Evolutionary conservation across 192 early-diverging fungal species (phyloP).

Genomic region (Backusella australiensis): DNA sequence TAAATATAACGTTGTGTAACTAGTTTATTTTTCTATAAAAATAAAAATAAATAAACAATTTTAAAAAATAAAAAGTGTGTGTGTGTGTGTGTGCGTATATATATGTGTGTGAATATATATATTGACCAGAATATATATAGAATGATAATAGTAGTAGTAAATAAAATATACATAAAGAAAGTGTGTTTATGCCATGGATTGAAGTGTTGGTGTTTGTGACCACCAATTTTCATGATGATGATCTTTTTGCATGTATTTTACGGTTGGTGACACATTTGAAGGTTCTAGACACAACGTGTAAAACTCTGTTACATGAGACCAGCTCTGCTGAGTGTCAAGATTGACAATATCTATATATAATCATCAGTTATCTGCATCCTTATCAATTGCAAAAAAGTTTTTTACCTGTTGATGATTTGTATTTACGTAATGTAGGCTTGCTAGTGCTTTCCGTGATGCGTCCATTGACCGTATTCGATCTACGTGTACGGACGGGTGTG

Average conservation of each 20-base stretch:
- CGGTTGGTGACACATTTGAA: neutral
- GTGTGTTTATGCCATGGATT: neutral
- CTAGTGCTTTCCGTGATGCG: neutral
- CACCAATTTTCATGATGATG: neutral
- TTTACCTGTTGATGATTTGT: neutral
- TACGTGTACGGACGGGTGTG: neutral
- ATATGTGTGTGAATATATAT: neutral
- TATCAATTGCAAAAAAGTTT: neutral
- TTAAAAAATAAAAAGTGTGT: neutral
- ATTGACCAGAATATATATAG: neutral
- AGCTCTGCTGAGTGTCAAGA: constrained; percentile 2
- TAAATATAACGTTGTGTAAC: neutral
- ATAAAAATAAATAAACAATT: too few relatives aligned
- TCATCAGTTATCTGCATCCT: neutral
- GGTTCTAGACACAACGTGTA: neutral
- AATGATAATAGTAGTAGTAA: neutral
- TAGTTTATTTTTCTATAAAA: neutral
- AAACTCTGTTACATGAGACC: neutral
- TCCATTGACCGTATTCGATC: neutral
- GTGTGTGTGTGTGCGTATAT: neutral
- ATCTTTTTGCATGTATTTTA: neutral
- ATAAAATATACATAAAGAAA: neutral
- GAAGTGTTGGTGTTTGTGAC: neutral
- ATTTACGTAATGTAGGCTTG: neutral
- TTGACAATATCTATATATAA: neutral